Evolutionary conservation across 139 green algal species (phyloP), one percentile per base, ranked within the genome.

Genomic region (Ettlia oleoabundans): DNA sequence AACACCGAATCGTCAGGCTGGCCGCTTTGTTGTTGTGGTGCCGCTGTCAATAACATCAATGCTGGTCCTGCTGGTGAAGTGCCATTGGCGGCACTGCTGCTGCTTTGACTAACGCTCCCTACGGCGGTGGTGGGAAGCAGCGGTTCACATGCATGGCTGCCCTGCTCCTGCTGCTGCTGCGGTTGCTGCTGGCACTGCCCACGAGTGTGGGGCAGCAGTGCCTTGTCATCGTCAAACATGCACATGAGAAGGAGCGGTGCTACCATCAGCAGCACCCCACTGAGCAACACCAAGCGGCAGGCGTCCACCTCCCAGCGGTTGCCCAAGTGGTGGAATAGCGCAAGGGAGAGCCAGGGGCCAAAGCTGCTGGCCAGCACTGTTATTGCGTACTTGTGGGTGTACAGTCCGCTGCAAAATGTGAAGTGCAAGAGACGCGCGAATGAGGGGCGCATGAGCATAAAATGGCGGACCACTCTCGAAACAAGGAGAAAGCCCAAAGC

Each of bases 171-270:
- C 40, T 65, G 63, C 51, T 43, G 18, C 32, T 69, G 53, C 38
- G 4, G 28, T 9, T 37, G 35, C 73, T 69, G 58, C 58, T 22
- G 35, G n/a, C n/a, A n/a, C n/a, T n/a, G n/a, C n/a, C n/a, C n/a
- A n/a, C n/a, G n/a, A n/a, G n/a, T n/a, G n/a, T n/a, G 21, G 35
- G 52, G 2, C 80, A 62, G 30, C 61, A 92, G 83, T 2, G 78
- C 65, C 1, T 51, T 40, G 64, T 84, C 79, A 53, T 92, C 89
- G 21, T 89, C 82, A 35, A 92, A 92, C 64, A 80, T 88, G 65
- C 82, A 85, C 78, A 89, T 86, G 35, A 89, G 26, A 2, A 62
- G 21, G 33, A 90, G 65, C 1, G 88, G 83, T 15, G 78, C 35
- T 37, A 81, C 53, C 80, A 92, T 89, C 9, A 84, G 38, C 2